These are phyloP conservation scores for Puccinia novopanici DNA, from an alignment of 1,284 basidiomycete species.

Conservation along the genomic window DNA sequence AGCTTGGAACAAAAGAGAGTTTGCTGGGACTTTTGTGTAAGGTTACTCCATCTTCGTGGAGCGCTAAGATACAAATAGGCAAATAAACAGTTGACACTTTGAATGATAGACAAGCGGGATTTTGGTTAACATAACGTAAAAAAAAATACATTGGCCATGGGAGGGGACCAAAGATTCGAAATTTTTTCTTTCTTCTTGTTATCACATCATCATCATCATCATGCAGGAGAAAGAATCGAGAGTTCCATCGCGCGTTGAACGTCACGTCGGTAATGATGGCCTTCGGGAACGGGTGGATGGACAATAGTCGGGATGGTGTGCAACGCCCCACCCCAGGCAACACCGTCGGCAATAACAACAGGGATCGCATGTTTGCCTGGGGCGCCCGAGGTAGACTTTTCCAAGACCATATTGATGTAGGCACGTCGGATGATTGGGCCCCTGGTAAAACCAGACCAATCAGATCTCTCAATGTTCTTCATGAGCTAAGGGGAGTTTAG, in stretches of 20 bases:
- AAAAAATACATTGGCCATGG: no score
- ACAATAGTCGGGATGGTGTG: conserved; percentile 20
- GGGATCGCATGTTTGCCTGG: conserved; percentile 29
- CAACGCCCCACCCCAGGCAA: conserved; percentile 40
- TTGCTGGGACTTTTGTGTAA: no score
- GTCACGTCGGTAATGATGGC: conserved; percentile 1
- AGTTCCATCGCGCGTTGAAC: conserved; percentile 26
- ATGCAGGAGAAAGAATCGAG: conserved; percentile 7
- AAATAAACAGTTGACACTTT: no score
- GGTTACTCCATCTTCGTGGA: no score
- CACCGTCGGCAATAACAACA: conserved; percentile 24
- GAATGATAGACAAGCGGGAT: no score
- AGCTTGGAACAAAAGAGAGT: no score
- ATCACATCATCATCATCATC: neutral
- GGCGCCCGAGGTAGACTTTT: neutral
- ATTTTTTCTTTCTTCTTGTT: no score
- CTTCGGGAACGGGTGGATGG: conserved; percentile 38
- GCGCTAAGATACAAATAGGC: no score
- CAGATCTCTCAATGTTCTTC: neutral
- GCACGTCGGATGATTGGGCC: conserved; percentile 26
- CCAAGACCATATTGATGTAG: neutral
- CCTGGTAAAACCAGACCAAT: neutral
- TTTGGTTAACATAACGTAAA: no score
- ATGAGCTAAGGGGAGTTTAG: neutral
- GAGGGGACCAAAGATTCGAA: no score